These are phyloP conservation scores for Acanthamoeba triangularis DNA, from an alignment of 208 protist genomes.

Conservation along the genomic window DNA sequence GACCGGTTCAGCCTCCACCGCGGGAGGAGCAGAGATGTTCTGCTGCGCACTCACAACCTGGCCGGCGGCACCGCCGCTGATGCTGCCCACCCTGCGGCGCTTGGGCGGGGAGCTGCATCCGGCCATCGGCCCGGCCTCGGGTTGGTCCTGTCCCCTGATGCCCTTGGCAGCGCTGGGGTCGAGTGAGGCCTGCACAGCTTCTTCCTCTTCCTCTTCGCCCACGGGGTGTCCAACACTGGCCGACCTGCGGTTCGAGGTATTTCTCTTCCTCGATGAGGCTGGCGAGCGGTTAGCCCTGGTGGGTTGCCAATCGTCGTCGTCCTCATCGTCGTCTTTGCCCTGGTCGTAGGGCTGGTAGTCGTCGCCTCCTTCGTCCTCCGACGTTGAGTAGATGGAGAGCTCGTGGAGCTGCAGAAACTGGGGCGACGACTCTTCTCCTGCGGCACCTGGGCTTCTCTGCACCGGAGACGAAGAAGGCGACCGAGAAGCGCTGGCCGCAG, in stretches of 20 bases:
- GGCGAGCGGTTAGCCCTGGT: too few relatives aligned
- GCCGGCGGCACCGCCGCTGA: neutral
- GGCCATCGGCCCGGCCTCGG: too few relatives aligned
- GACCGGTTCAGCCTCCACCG: neutral
- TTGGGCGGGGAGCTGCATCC: neutral
- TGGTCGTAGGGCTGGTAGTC: neutral
- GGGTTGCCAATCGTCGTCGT: too few relatives aligned
- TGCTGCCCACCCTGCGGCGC: neutral
- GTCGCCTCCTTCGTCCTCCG: neutral
- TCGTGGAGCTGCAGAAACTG: neutral
- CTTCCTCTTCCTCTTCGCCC: neutral
- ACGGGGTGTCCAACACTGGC: too few relatives aligned
- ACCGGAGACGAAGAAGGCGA: too few relatives aligned
- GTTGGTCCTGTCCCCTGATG: neutral
- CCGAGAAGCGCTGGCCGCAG: neutral
- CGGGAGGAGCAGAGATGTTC: neutral
- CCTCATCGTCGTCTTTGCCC: too few relatives aligned
- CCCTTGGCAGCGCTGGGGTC: too few relatives aligned
- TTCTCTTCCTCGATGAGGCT: too few relatives aligned
- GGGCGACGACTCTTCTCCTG: neutral
- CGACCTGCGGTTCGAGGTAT: too few relatives aligned
- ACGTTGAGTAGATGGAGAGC: neutral
- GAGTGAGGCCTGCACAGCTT: neutral
- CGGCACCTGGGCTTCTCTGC: too few relatives aligned
- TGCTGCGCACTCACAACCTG: neutral